Evolutionary conservation across 345 rosid species (phyloP), one percentile per base, ranked within the genome.

Genomic region (Melaleuca quinquenervia): DNA sequence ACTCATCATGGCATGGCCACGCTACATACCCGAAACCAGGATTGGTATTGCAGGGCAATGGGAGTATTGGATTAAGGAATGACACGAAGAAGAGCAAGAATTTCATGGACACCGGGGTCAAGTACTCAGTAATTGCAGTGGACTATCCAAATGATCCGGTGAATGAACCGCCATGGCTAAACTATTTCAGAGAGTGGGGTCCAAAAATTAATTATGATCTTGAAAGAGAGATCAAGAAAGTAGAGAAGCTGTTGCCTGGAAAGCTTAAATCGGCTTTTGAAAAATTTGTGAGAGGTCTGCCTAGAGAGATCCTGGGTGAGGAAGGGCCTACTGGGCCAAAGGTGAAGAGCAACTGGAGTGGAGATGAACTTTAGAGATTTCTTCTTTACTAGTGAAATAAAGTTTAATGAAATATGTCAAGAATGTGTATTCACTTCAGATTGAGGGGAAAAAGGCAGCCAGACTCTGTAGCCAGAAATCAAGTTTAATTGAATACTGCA

Each of bases 281-380:
- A 62, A 87, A 87, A 58, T 53, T 87, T 29, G 78, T 87, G 41
- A 87, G 60, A 85, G 56, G 85, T 83, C 62, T 87, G 44, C 89
- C 89, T 13, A 53, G 60, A 13, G 89, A 87, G 84, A 82, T 85
- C 36, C 83, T 87, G 16, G 89, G 89, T 20, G 87, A 87, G 74
- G 87, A 83, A 82, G 89, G 89, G 27, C 89, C 89, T 29, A 74
- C 87, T 6, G 87, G 86, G 27, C 88, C 88, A 3, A 86, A 86
- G 88, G 83, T 53, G 82, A 86, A 88, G 82, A 82, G 50, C 82
- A 85, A 52, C 85, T 87, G 89, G 89, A 55, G 27, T 51, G 89
- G 87, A 27, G 89, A 85, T 44, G 89, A 87, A 85, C 58, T 48
- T 20, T 87, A 56, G 84, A 27, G 76, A 50, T 45, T 62, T 64